phyloP scores from a whole-genome alignment of 192 early-diverging fungal species.

The Umbelopsis sp. region DNA sequence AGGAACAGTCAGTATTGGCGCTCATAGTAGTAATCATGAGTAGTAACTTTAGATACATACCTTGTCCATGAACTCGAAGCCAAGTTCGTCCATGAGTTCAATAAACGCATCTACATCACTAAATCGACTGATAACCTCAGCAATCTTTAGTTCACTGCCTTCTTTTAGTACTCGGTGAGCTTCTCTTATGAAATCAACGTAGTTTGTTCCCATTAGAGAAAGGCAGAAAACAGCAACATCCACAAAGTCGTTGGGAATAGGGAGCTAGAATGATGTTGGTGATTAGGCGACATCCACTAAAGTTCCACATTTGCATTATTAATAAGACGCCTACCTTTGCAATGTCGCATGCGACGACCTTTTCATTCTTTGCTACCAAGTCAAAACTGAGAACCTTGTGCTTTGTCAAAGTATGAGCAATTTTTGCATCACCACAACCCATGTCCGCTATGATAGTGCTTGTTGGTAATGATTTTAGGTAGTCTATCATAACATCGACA shows the following conservation, averaged over 20 bases:
- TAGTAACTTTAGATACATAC: slow-evolving; percentile 26
- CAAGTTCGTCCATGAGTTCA: slow-evolving; percentile 64
- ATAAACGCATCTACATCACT: slow-evolving; percentile 80
- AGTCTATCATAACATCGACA: slow-evolving; percentile 78
- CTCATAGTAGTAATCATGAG: neutral
- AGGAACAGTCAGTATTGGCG: neutral
- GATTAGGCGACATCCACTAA: neutral
- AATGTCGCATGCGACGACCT: slow-evolving; percentile 92
- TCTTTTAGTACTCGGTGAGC: slow-evolving; percentile 82
- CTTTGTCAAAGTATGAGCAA: slow-evolving; percentile 67
- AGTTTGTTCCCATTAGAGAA: slow-evolving; percentile 97
- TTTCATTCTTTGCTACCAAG: slow-evolving; percentile 76
- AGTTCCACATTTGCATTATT: neutral
- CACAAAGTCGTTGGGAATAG: slow-evolving; percentile 61
- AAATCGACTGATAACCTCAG: slow-evolving; percentile 93
- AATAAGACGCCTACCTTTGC: slow-evolving; percentile 54
- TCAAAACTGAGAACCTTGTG: slow-evolving; percentile 87
- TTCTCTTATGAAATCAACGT: slow-evolving; percentile 87
- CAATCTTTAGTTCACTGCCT: slow-evolving; percentile 86
- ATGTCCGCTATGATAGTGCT: slow-evolving; percentile 81
- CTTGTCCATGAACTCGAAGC: slow-evolving; percentile 76
- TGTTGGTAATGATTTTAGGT: slow-evolving; percentile 56
- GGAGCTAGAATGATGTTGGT: slow-evolving; percentile 44
- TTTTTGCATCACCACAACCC: slow-evolving; percentile 94
- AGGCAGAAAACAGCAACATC: slow-evolving; percentile 93